Percentiles rank a stretch among this genome's conserved stretches.
phyloP scores from a whole-genome alignment of 164 flowering plant species.

The Stephania japonica region DNA sequence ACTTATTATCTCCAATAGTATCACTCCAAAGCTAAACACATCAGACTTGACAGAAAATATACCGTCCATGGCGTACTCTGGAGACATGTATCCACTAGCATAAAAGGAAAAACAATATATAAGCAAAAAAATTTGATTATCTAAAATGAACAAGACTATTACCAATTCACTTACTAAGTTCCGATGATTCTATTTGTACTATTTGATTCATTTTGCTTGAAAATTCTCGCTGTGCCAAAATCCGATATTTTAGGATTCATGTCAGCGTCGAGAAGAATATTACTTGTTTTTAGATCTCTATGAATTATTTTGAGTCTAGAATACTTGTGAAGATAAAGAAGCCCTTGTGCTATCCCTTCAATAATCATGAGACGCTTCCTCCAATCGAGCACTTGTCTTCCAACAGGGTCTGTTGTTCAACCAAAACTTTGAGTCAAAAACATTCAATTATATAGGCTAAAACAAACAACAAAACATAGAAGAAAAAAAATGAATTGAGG shows the following conservation, averaged over 20 bases:
- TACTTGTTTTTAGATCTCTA: background rate
- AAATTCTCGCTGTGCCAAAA: background rate
- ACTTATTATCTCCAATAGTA: background rate
- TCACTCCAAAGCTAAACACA: background rate
- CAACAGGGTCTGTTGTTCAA: background rate
- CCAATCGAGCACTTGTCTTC: background rate
- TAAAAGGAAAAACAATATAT: background rate
- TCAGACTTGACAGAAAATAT: slow-evolving; percentile 5
- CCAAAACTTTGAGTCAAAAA: background rate
- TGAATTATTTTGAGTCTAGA: background rate
- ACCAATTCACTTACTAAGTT: background rate
- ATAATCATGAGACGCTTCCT: background rate
- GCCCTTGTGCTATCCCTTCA: background rate
- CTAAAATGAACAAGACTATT: background rate
- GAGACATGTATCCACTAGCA: slow-evolving; percentile 9
- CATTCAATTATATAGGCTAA: background rate
- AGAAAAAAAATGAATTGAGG: no score
- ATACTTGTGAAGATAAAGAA: slow-evolving; percentile 5
- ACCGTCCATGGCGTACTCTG: slow-evolving; percentile 7
- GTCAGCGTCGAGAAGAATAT: background rate
- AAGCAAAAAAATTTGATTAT: no score
- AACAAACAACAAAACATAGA: background rate
- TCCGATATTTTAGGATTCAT: background rate
- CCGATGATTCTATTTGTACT: background rate
- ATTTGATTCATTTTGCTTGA: background rate